These are phyloP conservation scores for Solanum hybrid DNA, from an alignment of 305 asterid genomes.

Conservation along the genomic window DNA sequence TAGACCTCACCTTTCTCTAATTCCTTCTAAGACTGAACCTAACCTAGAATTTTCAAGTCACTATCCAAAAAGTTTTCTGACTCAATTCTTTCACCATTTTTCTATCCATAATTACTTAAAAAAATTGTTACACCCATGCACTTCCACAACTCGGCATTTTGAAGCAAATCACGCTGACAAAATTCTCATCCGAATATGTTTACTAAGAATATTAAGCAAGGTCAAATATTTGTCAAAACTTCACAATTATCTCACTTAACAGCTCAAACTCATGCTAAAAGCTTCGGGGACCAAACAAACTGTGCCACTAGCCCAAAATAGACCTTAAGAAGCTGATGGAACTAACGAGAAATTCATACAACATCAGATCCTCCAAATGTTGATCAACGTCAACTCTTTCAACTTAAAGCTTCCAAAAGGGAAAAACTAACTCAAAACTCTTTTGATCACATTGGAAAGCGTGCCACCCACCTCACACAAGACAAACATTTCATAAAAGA, in stretches of 20 bases:
- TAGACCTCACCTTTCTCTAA: background rate
- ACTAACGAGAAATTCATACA: background rate
- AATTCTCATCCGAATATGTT: background rate
- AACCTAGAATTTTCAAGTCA: background rate
- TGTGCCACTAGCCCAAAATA: background rate
- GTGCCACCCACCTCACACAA: background rate
- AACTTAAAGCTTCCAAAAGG: background rate
- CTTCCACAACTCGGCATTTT: no score
- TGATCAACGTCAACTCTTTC: background rate
- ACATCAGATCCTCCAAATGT: background rate
- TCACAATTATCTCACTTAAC: background rate
- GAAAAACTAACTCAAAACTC: background rate
- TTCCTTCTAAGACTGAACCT: background rate
- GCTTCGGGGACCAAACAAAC: background rate
- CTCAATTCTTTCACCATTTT: background rate
- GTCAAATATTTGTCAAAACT: background rate
- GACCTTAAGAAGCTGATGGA: background rate
- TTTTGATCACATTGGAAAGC: background rate
- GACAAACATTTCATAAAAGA: background rate
- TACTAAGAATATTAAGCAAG: background rate
- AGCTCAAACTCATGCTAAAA: background rate
- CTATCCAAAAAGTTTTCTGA: background rate
- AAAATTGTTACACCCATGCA: no score
- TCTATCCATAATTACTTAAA: background rate
- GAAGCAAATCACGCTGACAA: background rate